Base-by-base conservation (phyloP, 2,329 filamentous ascomycete species). In the Dactylellina drechsleri region DNA sequence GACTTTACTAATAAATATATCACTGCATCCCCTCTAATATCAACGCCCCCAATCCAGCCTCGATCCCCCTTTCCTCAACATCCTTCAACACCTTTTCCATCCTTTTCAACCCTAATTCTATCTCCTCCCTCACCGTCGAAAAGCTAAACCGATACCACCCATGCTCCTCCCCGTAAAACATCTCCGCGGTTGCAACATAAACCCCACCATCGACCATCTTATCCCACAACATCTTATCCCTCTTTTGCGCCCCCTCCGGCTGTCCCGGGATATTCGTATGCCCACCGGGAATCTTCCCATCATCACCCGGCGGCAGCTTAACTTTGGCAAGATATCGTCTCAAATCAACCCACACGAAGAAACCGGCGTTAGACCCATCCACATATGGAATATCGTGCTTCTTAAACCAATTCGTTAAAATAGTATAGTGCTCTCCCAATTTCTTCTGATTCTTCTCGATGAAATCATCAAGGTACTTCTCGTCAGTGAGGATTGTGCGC, bases 281-380 rank as follows among this genome's bases (percentile, higher is more conserved):
- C 16, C 72, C 56, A 43, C 60, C 60, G 1, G 62, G 62, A n/a
- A 76, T 41, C 41, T 66, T 66, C 28, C 66, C 66, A 23, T 74
- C 60, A 47, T 75, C 61, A 18, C 64, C 62, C 26, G 71, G 41
- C 16, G 71, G 71, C 20, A 76, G 18, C 23, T 68, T 71, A 13
- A 66, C 60, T 31, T 61, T 67, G 7, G 53, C 56, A 43, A 76
- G 49, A 54, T 65, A 73, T 49, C 47, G 40, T 0, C 81, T 81
- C 1, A 89, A 77, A 78, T 88, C 83, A 1, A 86, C 79, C 82
- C 84, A 88, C 1, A 88, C 76, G 77, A 88, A 89, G 77, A 88
- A 87, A 0, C 85, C 86, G 0, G 86, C 86, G 74, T 87, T 88
- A 3, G 81, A 82, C 0, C 85, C 85, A 0, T 82, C 79, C 0